phyloP scores from a whole-genome alignment of 2,329 filamentous ascomycete species.

The Juglanconis oblonga region DNA sequence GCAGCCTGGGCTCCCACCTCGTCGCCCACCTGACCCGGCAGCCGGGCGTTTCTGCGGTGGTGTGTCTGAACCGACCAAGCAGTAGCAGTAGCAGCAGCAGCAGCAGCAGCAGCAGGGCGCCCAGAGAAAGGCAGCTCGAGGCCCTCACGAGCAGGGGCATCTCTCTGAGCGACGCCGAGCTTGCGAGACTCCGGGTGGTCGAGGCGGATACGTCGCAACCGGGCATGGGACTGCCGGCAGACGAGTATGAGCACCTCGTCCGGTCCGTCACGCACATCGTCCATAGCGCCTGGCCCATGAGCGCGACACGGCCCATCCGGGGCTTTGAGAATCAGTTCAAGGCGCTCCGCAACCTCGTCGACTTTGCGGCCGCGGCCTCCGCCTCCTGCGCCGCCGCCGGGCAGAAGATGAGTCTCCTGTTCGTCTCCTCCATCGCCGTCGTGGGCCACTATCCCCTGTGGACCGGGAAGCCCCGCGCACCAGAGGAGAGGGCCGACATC shows the following conservation, averaged over 20 bases:
- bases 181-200: conserved; percentile 37
- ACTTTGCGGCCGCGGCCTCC: conserved; percentile 33
- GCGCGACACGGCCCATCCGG: conserved; percentile 32
- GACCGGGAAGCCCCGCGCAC: conserved; percentile 30
- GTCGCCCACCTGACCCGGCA: conserved; percentile 27
- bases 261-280: conserved; percentile 45
- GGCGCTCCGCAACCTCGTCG: conserved; percentile 44
- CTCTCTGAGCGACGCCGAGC: background rate
- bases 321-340: conserved; percentile 42
- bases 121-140: conserved; percentile 31
- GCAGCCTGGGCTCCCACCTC: conserved; percentile 37
- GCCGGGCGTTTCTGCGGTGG: conserved; percentile 26
- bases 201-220: conserved; percentile 39
- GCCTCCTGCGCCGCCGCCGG: too few species aligned
- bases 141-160: conserved; percentile 21
- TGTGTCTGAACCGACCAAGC: conserved; percentile 44
- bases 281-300: conserved; percentile 53
- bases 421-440: conserved; percentile 40
- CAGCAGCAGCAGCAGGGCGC: conserved; percentile 13
- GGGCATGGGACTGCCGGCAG: conserved; percentile 36
- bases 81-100: conserved; percentile 17
- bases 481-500: conserved; percentile 39
- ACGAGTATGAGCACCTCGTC: conserved; percentile 36
- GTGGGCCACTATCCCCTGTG: conserved; percentile 25
- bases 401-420: conserved; percentile 31